Base-by-base conservation (phyloP, 2,329 filamentous ascomycete genomes). In the Pseudogymnoascus sp. region DNA sequence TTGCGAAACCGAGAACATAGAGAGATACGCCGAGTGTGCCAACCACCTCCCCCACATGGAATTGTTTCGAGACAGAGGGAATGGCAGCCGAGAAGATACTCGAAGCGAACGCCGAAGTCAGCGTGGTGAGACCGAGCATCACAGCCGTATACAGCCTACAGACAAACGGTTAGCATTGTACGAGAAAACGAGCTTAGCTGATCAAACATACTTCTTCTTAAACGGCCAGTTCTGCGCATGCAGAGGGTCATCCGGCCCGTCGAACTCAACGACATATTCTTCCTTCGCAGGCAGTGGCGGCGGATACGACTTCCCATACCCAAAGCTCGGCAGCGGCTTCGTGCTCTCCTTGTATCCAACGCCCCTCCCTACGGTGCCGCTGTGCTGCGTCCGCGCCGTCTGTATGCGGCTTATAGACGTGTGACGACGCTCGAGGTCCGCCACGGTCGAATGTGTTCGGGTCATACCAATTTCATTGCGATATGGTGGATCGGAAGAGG, bases 151-250 rank as follows among this genome's bases (percentile, higher is more conserved):
- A 68, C 39, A 91, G 59, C 69, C 82, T 85, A 62, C 58, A 61
- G 27, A 9, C 35, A 12, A 55, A 33, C 48, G 27, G 12, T 70
- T 59, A 68, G 66, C 13, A 45, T 61, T 64, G 21, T 33, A 52
- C 48, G n/a, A 33, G 36, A 2, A 76, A 76, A 62, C 13, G 39
- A 76, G 71, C 3, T 68, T 70, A 1, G 76, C 76, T 62, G 78
- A 75, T 64, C 74, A 12, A 2, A 79, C 81, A 70, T 74, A 84
- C 85, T 96, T 96, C 78, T 89, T 92, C 71, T 77, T 83, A 61
- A 89, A 70, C 0, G 88, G 81, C 92, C 92, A 96, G 72, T 96
- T 96, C 76, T 93, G 89, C 1, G 90, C 88, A 74, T 96, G 91
- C 64, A 92, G 71, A 2, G 91, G 91, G 69, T 96, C 92, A 66